Percentiles rank a stretch among this genome's conserved stretches.
Conservation (phyloP, 2,329 filamentous ascomycete species). For the Stemphylium vesicarium region DNA sequence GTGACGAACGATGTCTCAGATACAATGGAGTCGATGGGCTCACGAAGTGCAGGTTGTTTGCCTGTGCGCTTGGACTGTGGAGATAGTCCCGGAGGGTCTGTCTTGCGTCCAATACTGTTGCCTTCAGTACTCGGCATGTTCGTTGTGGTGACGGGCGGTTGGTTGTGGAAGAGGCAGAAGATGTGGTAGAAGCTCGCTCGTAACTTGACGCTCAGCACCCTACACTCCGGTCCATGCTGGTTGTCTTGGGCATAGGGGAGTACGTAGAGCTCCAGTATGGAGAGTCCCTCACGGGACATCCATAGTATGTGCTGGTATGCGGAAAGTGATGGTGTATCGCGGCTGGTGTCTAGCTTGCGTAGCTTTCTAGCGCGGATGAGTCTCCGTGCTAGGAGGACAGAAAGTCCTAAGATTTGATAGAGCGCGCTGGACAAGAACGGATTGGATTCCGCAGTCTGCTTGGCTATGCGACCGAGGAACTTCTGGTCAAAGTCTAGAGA, state of each 20-base stretch:
- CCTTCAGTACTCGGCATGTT: slow-evolving; percentile 44
- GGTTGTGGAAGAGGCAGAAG: slow-evolving; percentile 94
- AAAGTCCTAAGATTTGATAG: slow-evolving; percentile 90
- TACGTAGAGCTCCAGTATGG: slow-evolving; percentile 85
- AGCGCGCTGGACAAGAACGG: slow-evolving; percentile 80
- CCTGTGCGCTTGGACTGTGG: slow-evolving; percentile 43
- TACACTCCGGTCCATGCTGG: slow-evolving; percentile 76
- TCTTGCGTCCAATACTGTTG: slow-evolving; percentile 31
- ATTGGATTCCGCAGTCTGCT: slow-evolving; percentile 77
- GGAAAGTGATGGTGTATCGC: slow-evolving; percentile 78
- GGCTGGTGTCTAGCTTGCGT: slow-evolving; percentile 78
- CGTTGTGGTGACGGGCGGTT: slow-evolving; percentile 68
- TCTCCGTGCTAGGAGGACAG: slow-evolving; percentile 83
- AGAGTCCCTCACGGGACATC: slow-evolving; percentile 89
- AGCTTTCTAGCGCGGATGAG: slow-evolving; percentile 83
- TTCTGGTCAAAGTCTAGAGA: slow-evolving; percentile 98
- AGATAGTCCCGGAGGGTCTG: slow-evolving; percentile 33
- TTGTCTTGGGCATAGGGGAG: slow-evolving; percentile 75
- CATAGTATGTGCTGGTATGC: slow-evolving; percentile 92
- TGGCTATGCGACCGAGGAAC: slow-evolving; percentile 88
- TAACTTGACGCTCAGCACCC: slow-evolving; percentile 88
- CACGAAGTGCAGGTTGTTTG: slow-evolving; percentile 52
- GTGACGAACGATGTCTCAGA: slow-evolving; percentile 60
- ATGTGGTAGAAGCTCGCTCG: slow-evolving; percentile 96
- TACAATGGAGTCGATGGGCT: slow-evolving; percentile 56